These are phyloP conservation scores for Arthrinium phaeospermum DNA, from an alignment of 2,329 filamentous ascomycete genomes.

Conservation along the genomic window DNA sequence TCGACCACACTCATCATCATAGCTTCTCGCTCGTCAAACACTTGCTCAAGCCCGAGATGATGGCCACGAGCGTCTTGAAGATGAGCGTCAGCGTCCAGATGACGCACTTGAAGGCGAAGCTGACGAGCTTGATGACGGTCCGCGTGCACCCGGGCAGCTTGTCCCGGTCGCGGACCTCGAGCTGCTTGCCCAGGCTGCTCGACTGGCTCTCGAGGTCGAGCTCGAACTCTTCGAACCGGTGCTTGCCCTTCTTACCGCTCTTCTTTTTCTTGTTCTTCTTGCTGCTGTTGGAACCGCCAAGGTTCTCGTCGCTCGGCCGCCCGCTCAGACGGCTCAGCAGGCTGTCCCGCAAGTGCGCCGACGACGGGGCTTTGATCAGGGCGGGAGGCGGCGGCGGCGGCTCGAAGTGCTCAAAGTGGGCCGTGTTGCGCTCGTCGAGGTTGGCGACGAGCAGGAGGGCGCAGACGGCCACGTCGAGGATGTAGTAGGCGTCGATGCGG, in stretches of 20 bases:
- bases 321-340: constrained; percentile 31
- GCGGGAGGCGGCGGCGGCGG: constrained; percentile 56
- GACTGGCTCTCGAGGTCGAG: constrained; percentile 69
- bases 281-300: constrained; percentile 32
- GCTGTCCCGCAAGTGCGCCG: constrained; percentile 35
- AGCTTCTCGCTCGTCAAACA: constrained; percentile 54
- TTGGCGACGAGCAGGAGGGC: constrained; percentile 65
- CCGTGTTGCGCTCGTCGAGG: constrained; percentile 56
- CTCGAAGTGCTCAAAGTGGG: constrained; percentile 59
- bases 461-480: constrained; percentile 66
- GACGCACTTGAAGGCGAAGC: constrained; percentile 60
- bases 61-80: constrained; percentile 57
- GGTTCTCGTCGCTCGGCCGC: constrained; percentile 28
- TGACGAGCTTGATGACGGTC: constrained; percentile 55
- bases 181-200: constrained; percentile 51
- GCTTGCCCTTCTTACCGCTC: constrained; percentile 34
- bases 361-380: constrained; percentile 12
- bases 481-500: constrained; percentile 65
- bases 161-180: constrained; percentile 47
- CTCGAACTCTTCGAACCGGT: constrained; percentile 62
- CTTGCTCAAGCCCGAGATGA: constrained; percentile 57
- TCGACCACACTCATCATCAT: constrained; percentile 27
- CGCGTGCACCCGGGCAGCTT: constrained; percentile 57
- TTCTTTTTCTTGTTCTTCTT: constrained; percentile 37
- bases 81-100: constrained; percentile 63